These are phyloP conservation scores for Anisodus acutangulus DNA, from an alignment of 257 asterid species.

Conservation along the genomic window DNA sequence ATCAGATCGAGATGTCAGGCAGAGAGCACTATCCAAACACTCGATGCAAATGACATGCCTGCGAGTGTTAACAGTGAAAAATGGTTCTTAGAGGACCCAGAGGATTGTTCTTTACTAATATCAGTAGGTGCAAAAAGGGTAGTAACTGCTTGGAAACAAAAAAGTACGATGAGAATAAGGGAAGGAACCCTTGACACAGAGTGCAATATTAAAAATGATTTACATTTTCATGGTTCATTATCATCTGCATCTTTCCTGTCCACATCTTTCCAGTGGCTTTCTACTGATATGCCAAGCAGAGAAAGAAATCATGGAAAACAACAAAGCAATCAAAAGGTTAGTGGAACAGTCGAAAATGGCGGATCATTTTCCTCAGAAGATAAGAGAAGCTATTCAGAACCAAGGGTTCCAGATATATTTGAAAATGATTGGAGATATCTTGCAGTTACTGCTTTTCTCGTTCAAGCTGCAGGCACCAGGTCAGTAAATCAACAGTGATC, in stretches of 20 bases:
- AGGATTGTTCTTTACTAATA: slow-evolving; percentile 59
- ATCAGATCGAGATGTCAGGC: too few relatives aligned
- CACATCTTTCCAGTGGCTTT: slow-evolving; percentile 87
- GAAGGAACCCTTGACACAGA: slow-evolving; percentile 37
- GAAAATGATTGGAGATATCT: slow-evolving; percentile 97
- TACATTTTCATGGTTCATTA: slow-evolving; percentile 42
- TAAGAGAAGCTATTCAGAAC: slow-evolving; percentile 41
- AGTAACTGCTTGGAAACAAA: slow-evolving; percentile 88
- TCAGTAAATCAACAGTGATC: slow-evolving; percentile 40
- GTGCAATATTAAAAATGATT: slow-evolving; percentile 40
- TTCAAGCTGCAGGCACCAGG: slow-evolving; percentile 74
- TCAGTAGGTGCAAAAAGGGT: slow-evolving; percentile 99
- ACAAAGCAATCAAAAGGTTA: slow-evolving; percentile 45
- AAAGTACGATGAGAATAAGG: slow-evolving; percentile 42
- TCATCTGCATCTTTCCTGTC: slow-evolving; percentile 61
- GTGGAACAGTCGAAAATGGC: slow-evolving; percentile 42
- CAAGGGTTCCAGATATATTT: slow-evolving; percentile 52
- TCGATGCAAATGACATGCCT: slow-evolving; percentile 45
- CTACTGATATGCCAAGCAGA: slow-evolving; percentile 84
- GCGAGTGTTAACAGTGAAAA: slow-evolving; percentile 40
- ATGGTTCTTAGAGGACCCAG: slow-evolving; percentile 45
- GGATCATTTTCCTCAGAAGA: slow-evolving; percentile 45
- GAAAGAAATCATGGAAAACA: slow-evolving; percentile 47
- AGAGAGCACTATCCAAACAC: neutral
- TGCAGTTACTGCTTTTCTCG: slow-evolving; percentile 91